These are phyloP conservation scores for Poa pratensis DNA, from an alignment of 176 grass and related monocot species.

Conservation along the genomic window DNA sequence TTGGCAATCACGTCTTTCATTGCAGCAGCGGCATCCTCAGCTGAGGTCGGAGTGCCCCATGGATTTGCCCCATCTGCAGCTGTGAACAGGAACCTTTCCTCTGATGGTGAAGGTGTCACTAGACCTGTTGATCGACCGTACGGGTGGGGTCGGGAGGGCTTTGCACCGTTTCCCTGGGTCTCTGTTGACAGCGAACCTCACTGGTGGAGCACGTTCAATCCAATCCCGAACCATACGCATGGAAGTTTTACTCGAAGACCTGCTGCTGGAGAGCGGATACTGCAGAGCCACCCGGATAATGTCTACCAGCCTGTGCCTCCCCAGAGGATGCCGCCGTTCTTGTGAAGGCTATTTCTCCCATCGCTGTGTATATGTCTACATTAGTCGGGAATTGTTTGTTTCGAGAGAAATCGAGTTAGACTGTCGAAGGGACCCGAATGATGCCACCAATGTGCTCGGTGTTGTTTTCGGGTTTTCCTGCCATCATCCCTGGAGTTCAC, in stretches of 20 bases:
- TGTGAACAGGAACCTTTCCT: constrained; percentile 47
- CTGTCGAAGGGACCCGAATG: constrained; percentile 10
- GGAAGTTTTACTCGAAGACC: constrained; percentile 59
- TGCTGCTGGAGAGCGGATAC: constrained; percentile 49
- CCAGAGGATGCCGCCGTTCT: constrained; percentile 66
- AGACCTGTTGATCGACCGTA: constrained; percentile 59
- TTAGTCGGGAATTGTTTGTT: constrained; percentile 43
- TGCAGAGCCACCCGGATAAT: constrained; percentile 55
- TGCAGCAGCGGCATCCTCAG: constrained; percentile 55
- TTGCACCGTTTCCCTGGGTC: constrained; percentile 58
- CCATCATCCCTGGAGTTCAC: constrained; percentile 27
- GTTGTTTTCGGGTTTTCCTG: constrained; percentile 2
- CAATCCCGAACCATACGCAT: constrained; percentile 59
- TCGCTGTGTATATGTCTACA: constrained; percentile 47
- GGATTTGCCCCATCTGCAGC: constrained; percentile 58
- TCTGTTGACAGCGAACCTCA: constrained; percentile 65
- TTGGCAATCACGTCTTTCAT: constrained; percentile 74
- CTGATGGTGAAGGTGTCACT: constrained; percentile 55
- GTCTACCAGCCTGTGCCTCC: constrained; percentile 56
- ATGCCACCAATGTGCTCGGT: background rate
- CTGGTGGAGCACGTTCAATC: constrained; percentile 80
- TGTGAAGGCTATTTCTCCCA: constrained; percentile 41
- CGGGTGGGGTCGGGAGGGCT: constrained; percentile 59
- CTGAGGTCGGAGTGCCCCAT: constrained; percentile 60
- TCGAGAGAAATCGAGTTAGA: constrained; percentile 20